A percentile compares a stretch with the other conserved stretches of the same genome.
These are phyloP conservation scores for Bifiguratus adelaidae DNA, from an alignment of 192 early-diverging fungal genomes.

Conservation along the genomic window DNA sequence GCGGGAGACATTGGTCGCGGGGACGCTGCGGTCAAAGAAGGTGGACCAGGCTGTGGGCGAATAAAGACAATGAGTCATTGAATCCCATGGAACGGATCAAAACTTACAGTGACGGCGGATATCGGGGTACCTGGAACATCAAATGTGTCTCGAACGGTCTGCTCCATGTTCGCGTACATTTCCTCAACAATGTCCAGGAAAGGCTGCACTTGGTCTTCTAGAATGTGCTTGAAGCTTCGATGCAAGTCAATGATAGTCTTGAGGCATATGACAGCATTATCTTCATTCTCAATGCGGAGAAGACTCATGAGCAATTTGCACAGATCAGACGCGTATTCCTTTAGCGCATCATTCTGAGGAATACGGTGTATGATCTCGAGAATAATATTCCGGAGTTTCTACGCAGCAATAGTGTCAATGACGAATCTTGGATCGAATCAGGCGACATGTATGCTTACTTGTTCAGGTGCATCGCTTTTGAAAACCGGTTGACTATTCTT, in stretches of 20 bases:
- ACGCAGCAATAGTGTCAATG: not conserved
- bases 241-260: slow-evolving; percentile 96
- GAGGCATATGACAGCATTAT: slow-evolving; percentile 88
- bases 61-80: not conserved
- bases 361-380: slow-evolving; percentile 91
- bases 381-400: slow-evolving; percentile 83
- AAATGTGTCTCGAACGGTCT: slow-evolving; percentile 71
- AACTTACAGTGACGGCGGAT: slow-evolving; percentile 19
- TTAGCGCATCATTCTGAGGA: slow-evolving; percentile 78
- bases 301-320: slow-evolving; percentile 66
- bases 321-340: slow-evolving; percentile 64
- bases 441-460: slow-evolving; percentile 28
- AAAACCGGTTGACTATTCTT: slow-evolving; percentile 62
- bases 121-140: slow-evolving; percentile 55
- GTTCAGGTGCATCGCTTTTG: slow-evolving; percentile 61
- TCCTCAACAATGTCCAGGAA: slow-evolving; percentile 89
- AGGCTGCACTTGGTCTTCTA: slow-evolving; percentile 81
- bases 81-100: not conserved
- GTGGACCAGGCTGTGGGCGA: slow-evolving; percentile 26
- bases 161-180: slow-evolving; percentile 90
- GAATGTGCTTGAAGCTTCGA: slow-evolving; percentile 64
- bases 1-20: slow-evolving; percentile 69
- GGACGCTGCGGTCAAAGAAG: slow-evolving; percentile 33
- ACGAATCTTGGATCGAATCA: not conserved
- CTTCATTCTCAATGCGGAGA: slow-evolving; percentile 88